Percentiles rank a stretch among this genome's conserved stretches.
Evolutionary conservation across 73 alveolate genomes (phyloP).

Genomic region (Paramecium primaurelia): DNA sequence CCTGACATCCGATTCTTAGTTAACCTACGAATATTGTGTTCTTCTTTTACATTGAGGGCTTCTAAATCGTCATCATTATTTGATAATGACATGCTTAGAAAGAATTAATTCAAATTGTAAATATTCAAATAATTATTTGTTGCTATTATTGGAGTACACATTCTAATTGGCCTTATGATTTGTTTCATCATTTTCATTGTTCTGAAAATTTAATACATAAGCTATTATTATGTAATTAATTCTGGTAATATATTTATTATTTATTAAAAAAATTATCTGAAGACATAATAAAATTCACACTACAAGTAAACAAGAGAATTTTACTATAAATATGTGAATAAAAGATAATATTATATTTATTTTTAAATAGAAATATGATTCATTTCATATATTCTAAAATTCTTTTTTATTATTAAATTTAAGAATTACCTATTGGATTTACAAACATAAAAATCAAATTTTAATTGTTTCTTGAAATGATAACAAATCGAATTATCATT

Average conservation of each 20-base stretch:
- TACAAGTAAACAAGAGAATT: no score
- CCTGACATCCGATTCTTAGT: background rate
- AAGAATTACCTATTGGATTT: no score
- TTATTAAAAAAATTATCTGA: background rate
- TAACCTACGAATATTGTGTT: background rate
- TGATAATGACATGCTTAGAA: background rate
- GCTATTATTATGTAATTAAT: background rate
- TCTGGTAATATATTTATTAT: background rate
- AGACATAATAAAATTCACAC: background rate
- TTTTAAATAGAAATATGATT: no score
- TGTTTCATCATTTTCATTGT: background rate
- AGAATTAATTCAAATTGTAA: background rate
- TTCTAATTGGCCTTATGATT: background rate
- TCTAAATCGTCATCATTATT: background rate
- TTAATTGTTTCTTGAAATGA: no score
- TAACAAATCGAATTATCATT: no score
- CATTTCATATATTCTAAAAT: no score
- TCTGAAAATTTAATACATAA: background rate
- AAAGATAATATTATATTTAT: no score
- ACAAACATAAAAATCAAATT: no score
- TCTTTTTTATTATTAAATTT: no score
- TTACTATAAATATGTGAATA: no score
- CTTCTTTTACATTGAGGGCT: background rate
- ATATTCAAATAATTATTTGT: background rate
- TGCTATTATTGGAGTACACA: background rate